phyloP scores from a whole-genome alignment of 2,329 filamentous ascomycete genomes.

The Corinectria fuckeliana region DNA sequence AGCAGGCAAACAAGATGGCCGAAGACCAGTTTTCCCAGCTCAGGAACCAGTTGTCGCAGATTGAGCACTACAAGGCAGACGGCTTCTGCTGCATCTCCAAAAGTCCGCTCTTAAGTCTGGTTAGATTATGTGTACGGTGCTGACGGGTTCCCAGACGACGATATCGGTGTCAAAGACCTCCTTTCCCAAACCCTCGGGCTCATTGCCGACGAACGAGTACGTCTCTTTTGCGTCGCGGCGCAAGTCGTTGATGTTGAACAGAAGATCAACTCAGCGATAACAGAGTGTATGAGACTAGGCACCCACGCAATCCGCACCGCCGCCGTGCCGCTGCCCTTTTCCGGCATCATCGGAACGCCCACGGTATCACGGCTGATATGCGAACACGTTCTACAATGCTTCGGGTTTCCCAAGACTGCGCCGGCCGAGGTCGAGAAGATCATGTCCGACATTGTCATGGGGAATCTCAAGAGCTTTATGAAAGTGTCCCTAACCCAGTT shows the following conservation, averaged over 20 bases:
- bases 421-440: constrained; percentile 32
- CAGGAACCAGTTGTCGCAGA: constrained; percentile 32
- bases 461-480: constrained; percentile 30
- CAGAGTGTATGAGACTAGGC: constrained; percentile 39
- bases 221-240: constrained; percentile 40
- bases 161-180: constrained; percentile 32
- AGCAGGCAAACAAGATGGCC: constrained; percentile 29
- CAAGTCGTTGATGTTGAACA: constrained; percentile 41
- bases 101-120: neutral
- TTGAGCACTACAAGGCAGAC: constrained; percentile 38
- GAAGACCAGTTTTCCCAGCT: constrained; percentile 33
- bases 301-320: constrained; percentile 38
- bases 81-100: constrained; percentile 36
- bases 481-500: constrained; percentile 34
- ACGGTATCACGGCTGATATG: constrained; percentile 38
- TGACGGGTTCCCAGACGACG: constrained; percentile 25
- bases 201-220: constrained; percentile 39
- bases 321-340: constrained; percentile 32
- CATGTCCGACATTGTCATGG: constrained; percentile 35
- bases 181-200: constrained; percentile 36
- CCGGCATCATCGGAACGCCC: constrained; percentile 35
- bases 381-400: constrained; percentile 37
- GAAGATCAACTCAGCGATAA: constrained; percentile 41
- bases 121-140: accelerated
- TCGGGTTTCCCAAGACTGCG: constrained; percentile 35